Conservation (phyloP, 2,329 filamentous ascomycete genomes). For the Myotisia sp. region DNA sequence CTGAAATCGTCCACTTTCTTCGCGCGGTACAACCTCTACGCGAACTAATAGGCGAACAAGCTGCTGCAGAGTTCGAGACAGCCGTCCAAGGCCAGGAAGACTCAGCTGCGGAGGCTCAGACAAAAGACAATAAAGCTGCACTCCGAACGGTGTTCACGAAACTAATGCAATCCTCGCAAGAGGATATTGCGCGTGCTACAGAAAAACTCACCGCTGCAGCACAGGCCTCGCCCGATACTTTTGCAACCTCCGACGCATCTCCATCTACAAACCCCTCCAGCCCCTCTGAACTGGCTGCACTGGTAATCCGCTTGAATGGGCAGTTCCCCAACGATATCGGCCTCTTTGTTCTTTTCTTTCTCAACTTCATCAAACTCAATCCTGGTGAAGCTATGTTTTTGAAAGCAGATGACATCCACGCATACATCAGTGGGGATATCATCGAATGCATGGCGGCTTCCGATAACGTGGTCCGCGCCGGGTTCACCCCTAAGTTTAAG, state of each 20-base stretch:
- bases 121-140: slow-evolving; percentile 58
- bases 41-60: slow-evolving; percentile 44
- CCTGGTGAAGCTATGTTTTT: slow-evolving; percentile 93
- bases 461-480: slow-evolving; percentile 96
- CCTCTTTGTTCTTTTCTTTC: slow-evolving; percentile 88
- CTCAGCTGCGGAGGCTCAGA: slow-evolving; percentile 31
- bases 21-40: slow-evolving; percentile 50
- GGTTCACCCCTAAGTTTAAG: slow-evolving; percentile 97
- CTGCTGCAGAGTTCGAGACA: slow-evolving; percentile 41
- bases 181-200: slow-evolving; percentile 50
- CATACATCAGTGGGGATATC: slow-evolving; percentile 65
- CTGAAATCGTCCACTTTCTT: slow-evolving; percentile 77
- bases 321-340: slow-evolving; percentile 87
- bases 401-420: slow-evolving; percentile 92
- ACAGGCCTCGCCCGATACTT: slow-evolving; percentile 51
- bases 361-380: slow-evolving; percentile 81
- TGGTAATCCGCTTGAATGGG: slow-evolving; percentile 61
- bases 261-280: slow-evolving; percentile 24
- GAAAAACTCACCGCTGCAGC: slow-evolving; percentile 58
- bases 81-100: slow-evolving; percentile 43
- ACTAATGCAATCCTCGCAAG: slow-evolving; percentile 63
- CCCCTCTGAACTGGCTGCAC: slow-evolving; percentile 52
- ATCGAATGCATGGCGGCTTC: slow-evolving; percentile 98
- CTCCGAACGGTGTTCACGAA: slow-evolving; percentile 61
- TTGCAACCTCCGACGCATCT: slow-evolving; percentile 43